These are phyloP conservation scores for Straminergon stramineum DNA, from an alignment of 225 moss, liverwort and hornwort genomes.

Conservation along the genomic window DNA sequence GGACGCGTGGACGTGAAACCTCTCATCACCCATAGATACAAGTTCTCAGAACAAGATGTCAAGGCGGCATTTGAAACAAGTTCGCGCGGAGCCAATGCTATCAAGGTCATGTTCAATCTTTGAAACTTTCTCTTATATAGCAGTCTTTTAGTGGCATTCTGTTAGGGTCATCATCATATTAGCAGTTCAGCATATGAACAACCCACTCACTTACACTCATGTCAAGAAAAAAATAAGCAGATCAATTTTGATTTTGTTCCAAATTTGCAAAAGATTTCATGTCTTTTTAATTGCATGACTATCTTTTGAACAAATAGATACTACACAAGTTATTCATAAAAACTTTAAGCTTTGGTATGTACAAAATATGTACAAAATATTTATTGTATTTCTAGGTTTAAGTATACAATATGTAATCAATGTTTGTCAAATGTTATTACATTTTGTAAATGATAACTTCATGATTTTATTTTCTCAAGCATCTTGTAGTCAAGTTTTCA, in stretches of 20 bases:
- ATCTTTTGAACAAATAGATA: not conserved
- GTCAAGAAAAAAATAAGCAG: not conserved
- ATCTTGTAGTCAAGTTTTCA: too few species aligned
- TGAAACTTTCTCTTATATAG: not conserved
- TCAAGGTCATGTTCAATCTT: constrained; percentile 91
- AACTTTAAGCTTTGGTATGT: not conserved
- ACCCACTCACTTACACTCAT: too few species aligned
- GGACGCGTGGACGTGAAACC: constrained; percentile 62
- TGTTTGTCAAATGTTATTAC: not conserved
- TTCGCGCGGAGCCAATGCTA: constrained; percentile 40
- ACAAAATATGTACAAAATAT: not conserved
- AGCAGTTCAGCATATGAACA: not conserved
- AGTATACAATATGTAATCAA: too few species aligned
- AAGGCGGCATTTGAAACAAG: constrained; percentile 67
- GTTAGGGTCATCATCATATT: not conserved
- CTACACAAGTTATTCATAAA: not conserved
- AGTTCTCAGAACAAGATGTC: constrained; percentile 56
- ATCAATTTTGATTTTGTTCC: not conserved
- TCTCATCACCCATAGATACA: constrained; percentile 67
- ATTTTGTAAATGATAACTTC: not conserved
- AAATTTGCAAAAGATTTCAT: too few species aligned
- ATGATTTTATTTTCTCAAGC: not conserved
- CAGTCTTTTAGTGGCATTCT: not conserved
- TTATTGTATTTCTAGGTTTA: not conserved
- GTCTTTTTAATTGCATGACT: not conserved